These are phyloP conservation scores for Zoysia matrella DNA, from an alignment of 202 grass and related monocot species.

Conservation along the genomic window DNA sequence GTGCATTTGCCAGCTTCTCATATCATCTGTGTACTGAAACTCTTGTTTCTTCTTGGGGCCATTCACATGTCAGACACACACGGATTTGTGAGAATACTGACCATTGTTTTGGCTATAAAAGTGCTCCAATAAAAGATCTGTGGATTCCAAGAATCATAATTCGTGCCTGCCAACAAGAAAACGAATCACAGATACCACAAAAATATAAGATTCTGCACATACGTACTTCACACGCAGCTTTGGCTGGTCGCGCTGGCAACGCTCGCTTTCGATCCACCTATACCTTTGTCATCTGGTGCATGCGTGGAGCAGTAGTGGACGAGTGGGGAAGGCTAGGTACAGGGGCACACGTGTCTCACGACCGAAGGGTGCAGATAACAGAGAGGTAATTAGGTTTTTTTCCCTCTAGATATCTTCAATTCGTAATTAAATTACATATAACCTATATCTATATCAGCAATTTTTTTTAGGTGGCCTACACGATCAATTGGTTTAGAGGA, in stretches of 20 bases:
- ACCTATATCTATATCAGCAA: no score
- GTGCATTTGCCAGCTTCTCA: neutral
- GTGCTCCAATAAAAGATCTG: neutral
- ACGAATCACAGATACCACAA: neutral
- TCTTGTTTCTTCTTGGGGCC: no score
- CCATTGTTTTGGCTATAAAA: no score
- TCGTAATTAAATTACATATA: neutral
- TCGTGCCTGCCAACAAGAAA: neutral
- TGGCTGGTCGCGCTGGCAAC: neutral
- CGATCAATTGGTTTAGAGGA: no score
- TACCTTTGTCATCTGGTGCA: neutral
- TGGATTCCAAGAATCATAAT: neutral
- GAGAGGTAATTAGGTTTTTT: neutral
- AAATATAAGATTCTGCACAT: neutral
- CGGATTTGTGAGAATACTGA: no score
- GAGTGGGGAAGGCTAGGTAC: neutral
- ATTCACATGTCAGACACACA: no score
- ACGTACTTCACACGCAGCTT: neutral
- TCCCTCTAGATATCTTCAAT: neutral
- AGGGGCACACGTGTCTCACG: neutral
- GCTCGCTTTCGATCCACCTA: neutral
- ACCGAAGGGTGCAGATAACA: neutral
- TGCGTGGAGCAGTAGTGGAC: neutral
- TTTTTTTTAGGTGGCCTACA: no score
- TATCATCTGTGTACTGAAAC: no score